Base-by-base conservation (phyloP, 331 rosid genomes). In the Acacia concinna region DNA sequence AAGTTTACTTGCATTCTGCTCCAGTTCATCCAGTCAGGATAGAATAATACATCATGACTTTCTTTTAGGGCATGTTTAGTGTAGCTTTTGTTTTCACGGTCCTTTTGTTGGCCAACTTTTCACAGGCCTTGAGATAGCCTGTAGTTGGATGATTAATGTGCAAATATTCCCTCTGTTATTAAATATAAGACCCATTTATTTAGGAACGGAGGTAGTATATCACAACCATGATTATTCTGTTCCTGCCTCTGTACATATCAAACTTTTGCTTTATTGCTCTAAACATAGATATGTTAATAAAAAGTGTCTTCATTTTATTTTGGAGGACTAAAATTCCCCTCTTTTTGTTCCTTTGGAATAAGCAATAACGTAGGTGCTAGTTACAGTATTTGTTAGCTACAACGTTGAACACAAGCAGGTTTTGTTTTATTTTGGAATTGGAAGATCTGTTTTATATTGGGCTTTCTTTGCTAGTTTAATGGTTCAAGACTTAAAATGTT, bases 371-470 rank as follows among this genome's bases (percentile, higher is more conserved):
- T 66, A 66, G 46, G 37, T 66, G 71, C 30, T 41, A 1, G 11
- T 66, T 66, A 8, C 25, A 40, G 32, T 37, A 37, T 35, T 67
- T 67, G 37, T 49, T 37, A n/a, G 15, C 31, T n/a, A 66, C n/a
- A 37, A 18, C 18, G 25, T 66, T 10, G 49, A 10, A 35, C 44
- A 32, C 31, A 11, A 10, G 47, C 18, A 40, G 28, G 34, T 38
- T 38, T 68, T 4, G 28, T 23, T 68, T 68, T 38, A 68, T n/a
- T 68, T 40, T 38, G 6, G 47, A 38, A 68, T 37, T 78, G 37
- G 70, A 69, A 28, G 49, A 68, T 38, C 28, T 41, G 46, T 78
- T 40, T 67, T 14, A 32, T 28, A 28, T 56, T 78, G 68, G n/a
- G 27, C n/a, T 68, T 51, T 66, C 21, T 18, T 18, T 30, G 72